Evolutionary conservation across 2,329 filamentous ascomycete species (phyloP).

Genomic region (Aspergillus chevalieri): DNA sequence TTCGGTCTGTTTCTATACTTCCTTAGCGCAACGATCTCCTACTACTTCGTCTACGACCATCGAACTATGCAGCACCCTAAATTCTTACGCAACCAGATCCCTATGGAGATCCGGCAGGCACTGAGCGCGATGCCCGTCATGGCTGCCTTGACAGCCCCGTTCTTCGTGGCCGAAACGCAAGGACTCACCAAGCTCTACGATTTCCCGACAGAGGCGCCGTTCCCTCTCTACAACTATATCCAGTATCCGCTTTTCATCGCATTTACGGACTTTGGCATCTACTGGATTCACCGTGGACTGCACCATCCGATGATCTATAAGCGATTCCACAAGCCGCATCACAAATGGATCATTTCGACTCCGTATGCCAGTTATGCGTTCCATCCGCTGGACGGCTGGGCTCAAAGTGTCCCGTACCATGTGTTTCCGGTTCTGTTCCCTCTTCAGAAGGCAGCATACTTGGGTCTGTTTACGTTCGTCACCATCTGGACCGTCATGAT

Average conservation of each 20-base stretch:
- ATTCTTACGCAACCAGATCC: slow-evolving; percentile 87
- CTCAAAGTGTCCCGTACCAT: slow-evolving; percentile 85
- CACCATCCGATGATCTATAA: slow-evolving; percentile 79
- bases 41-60: slow-evolving; percentile 86
- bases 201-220: slow-evolving; percentile 63
- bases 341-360: slow-evolving; percentile 99
- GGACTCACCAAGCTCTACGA: slow-evolving; percentile 86
- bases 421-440: slow-evolving; percentile 87
- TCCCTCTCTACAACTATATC: slow-evolving; percentile 65
- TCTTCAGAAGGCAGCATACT: slow-evolving; percentile 80
- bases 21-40: slow-evolving; percentile 72
- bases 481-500: slow-evolving; percentile 97
- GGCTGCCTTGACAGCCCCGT: slow-evolving; percentile 69
- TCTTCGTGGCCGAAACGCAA: slow-evolving; percentile 76
- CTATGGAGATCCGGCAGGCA: slow-evolving; percentile 74
- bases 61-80: slow-evolving; percentile 79
- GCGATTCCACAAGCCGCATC: slow-evolving; percentile 87
- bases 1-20: slow-evolving; percentile 82
- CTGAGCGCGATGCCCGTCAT: slow-evolving; percentile 70
- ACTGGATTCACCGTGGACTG: slow-evolving; percentile 80
- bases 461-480: slow-evolving; percentile 79
- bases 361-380: slow-evolving; percentile 90
- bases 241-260: slow-evolving; percentile 83
- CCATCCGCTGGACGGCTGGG: slow-evolving; percentile 85
- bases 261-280: slow-evolving; percentile 84